phyloP scores from a whole-genome alignment of 2,329 filamentous ascomycete genomes.

The Aspergillus clavatus region DNA sequence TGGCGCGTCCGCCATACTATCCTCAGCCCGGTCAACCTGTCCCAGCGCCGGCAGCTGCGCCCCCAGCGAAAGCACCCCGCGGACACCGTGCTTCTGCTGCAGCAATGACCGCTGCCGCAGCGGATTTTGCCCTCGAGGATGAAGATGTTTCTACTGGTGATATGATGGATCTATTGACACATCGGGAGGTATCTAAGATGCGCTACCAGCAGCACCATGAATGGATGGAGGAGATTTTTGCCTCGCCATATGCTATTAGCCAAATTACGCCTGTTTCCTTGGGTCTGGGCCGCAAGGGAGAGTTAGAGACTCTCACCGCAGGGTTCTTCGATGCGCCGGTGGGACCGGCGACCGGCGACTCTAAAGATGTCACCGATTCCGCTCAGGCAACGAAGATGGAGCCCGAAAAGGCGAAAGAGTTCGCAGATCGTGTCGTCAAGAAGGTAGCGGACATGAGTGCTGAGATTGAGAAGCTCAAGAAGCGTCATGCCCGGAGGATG shows the following conservation, averaged over 20 bases:
- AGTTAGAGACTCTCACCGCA: conserved; percentile 73
- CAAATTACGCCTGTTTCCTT: conserved; percentile 86
- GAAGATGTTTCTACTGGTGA: conserved; percentile 86
- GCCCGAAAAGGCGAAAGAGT: conserved; percentile 73
- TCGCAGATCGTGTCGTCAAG: conserved; percentile 70
- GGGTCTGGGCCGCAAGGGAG: conserved; percentile 77
- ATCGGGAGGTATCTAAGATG: conserved; percentile 78
- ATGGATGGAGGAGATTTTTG: conserved; percentile 97
- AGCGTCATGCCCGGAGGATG: conserved; percentile 70
- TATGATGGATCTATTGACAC: conserved; percentile 82
- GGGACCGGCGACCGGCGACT: conserved; percentile 25
- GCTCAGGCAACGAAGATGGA: conserved; percentile 59
- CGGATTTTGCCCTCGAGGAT: conserved; percentile 62
- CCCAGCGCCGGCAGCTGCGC: conserved; percentile 20
- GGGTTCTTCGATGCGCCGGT: conserved; percentile 70
- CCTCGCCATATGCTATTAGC: conserved; percentile 77
- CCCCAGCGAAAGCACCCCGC: conserved; percentile 36
- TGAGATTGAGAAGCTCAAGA: conserved; percentile 81
- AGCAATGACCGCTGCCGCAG: conserved; percentile 34
- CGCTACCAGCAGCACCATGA: conserved; percentile 94
- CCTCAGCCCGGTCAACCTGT: conserved; percentile 26
- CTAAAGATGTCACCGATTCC: conserved; percentile 27
- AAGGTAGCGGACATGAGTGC: conserved; percentile 68
- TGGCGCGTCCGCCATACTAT: conserved; percentile 36
- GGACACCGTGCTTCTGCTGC: conserved; percentile 41